Conservation (phyloP, 2,329 filamentous ascomycete species). For the Pseudogymnoascus sp. region DNA sequence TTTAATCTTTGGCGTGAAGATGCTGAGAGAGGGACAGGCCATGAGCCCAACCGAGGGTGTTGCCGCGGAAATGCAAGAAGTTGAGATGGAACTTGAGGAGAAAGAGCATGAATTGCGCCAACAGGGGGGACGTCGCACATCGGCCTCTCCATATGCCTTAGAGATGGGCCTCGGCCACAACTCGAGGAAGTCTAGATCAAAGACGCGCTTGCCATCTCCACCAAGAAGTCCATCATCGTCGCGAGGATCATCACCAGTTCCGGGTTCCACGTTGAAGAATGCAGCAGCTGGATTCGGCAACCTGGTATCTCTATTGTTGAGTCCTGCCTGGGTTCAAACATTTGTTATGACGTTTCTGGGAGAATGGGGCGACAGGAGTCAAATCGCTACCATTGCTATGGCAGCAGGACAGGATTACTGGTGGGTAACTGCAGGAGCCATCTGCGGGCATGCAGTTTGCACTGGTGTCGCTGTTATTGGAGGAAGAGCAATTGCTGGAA, state of each 20-base stretch:
- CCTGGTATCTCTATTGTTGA: slow-evolving; percentile 77
- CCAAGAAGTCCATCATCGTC: slow-evolving; percentile 75
- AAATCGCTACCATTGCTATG: slow-evolving; percentile 99
- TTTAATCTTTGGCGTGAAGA: slow-evolving; percentile 76
- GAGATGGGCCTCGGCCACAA: slow-evolving; percentile 68
- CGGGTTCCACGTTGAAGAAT: slow-evolving; percentile 35
- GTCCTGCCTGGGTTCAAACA: slow-evolving; percentile 96
- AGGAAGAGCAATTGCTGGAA: slow-evolving; percentile 83
- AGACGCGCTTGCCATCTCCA: slow-evolving; percentile 69
- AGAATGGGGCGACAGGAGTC: slow-evolving; percentile 95
- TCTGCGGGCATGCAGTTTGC: slow-evolving; percentile 79
- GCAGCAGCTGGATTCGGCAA: slow-evolving; percentile 66
- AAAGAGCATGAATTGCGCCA: slow-evolving; percentile 73
- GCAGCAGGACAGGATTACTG: slow-evolving; percentile 96
- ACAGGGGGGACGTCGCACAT: slow-evolving; percentile 55
- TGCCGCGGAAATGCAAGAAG: slow-evolving; percentile 94
- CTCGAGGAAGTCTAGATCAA: slow-evolving; percentile 60
- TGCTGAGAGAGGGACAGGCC: slow-evolving; percentile 76
- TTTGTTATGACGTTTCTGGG: slow-evolving; percentile 99
- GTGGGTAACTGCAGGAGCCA: slow-evolving; percentile 91
- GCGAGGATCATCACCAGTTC: slow-evolving; percentile 44
- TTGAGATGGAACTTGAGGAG: slow-evolving; percentile 85
- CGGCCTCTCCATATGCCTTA: slow-evolving; percentile 65
- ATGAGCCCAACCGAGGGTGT: slow-evolving; percentile 90
- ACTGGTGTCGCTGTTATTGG: slow-evolving; percentile 88